Conservation (phyloP, 139 green algal genomes). For the Zygnema cylindricum region DNA sequence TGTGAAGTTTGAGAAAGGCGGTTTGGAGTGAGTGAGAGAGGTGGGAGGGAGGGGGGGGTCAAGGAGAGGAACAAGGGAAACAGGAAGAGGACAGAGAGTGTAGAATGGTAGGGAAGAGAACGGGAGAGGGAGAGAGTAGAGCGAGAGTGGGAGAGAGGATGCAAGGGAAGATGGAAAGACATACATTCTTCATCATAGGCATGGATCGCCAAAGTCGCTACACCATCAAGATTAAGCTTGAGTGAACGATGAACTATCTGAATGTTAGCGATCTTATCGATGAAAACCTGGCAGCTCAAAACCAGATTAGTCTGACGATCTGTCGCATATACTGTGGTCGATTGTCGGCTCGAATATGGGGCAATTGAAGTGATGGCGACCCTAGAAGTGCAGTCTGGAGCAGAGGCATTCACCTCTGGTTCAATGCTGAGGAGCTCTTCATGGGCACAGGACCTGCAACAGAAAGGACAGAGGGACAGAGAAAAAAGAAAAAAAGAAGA, state of each 20-base stretch:
- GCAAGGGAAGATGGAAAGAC: neutral
- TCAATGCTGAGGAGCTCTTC: slow-evolving; percentile 48
- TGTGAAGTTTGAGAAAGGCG: neutral
- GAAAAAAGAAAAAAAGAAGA: neutral
- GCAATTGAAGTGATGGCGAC: slow-evolving; percentile 49
- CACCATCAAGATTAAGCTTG: slow-evolving; percentile 40
- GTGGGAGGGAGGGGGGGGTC: neutral
- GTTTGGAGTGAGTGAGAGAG: neutral
- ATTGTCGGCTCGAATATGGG: slow-evolving; percentile 27
- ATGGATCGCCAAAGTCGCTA: slow-evolving; percentile 22
- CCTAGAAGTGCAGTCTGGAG: slow-evolving; percentile 16
- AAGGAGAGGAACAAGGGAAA: slow-evolving; percentile 1
- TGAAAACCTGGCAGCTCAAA: slow-evolving; percentile 54
- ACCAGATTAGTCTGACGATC: slow-evolving; percentile 14
- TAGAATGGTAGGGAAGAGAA: neutral
- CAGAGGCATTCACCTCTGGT: slow-evolving; percentile 2
- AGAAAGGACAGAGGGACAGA: neutral
- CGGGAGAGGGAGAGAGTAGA: neutral
- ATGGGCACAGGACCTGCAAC: slow-evolving; percentile 28
- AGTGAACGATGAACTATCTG: slow-evolving; percentile 32
- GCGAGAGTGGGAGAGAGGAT: neutral
- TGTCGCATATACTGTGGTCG: slow-evolving; percentile 39
- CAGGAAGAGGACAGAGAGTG: neutral
- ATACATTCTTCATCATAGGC: slow-evolving; percentile 42
- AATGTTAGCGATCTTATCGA: slow-evolving; percentile 26